Conservation (phyloP, 345 rosid genomes). For the Chamaenerion angustifolium region DNA sequence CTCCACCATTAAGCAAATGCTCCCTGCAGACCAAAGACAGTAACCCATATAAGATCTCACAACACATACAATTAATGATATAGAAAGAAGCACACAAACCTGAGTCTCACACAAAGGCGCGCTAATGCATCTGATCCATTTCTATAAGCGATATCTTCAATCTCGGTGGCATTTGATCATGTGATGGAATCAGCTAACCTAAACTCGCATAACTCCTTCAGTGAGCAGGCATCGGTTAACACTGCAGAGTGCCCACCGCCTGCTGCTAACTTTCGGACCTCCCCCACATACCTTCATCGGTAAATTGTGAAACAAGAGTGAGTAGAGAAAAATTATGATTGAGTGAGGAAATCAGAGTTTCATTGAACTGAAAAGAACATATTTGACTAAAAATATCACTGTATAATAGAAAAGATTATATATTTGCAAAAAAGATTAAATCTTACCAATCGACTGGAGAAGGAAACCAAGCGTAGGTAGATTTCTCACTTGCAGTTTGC, state of each 20-base stretch:
- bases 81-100: constrained; percentile 21
- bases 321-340: too few relatives aligned
- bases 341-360: too few relatives aligned
- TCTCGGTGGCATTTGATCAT: constrained; percentile 50
- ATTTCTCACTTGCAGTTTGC: constrained; percentile 84
- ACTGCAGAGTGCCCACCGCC: constrained; percentile 99
- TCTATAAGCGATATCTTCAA: constrained; percentile 73
- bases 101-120: constrained; percentile 78
- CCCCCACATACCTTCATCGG: constrained; percentile 63
- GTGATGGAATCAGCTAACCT: constrained; percentile 68
- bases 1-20: constrained; percentile 22
- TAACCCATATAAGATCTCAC: too few relatives aligned
- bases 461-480: constrained; percentile 86
- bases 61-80: too few relatives aligned
- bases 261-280: constrained; percentile 86
- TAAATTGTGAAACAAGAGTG: too few relatives aligned
- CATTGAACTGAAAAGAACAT: too few relatives aligned
- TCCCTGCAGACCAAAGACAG: not conserved
- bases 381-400: too few relatives aligned
- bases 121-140: constrained; percentile 86
- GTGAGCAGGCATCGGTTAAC: constrained; percentile 84
- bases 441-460: too few relatives aligned
- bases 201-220: constrained; percentile 89
- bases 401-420: too few relatives aligned
- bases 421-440: too few relatives aligned